Conservation (phyloP, 2,329 filamentous ascomycete genomes). For the Diplodia mutila region DNA sequence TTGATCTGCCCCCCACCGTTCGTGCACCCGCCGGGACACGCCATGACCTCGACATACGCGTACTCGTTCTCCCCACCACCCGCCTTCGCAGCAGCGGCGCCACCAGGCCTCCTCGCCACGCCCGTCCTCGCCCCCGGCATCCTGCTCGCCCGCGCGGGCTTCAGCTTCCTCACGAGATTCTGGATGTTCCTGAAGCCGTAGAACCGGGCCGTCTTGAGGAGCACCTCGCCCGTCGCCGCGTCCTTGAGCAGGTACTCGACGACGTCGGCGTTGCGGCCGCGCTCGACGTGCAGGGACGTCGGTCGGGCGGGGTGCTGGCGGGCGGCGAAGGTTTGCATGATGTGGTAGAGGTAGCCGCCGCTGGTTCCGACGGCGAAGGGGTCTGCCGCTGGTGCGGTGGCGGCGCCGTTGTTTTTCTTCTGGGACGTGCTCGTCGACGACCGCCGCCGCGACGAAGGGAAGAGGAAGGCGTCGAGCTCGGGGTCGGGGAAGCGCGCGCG, state of each 20-base stretch:
- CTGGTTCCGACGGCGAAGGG: slow-evolving; percentile 72
- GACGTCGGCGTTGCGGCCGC: slow-evolving; percentile 89
- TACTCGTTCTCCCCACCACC: slow-evolving; percentile 68
- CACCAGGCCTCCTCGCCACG: slow-evolving; percentile 65
- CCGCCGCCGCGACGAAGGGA: slow-evolving; percentile 57
- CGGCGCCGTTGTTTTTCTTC: slow-evolving; percentile 32
- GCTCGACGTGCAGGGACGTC: slow-evolving; percentile 64
- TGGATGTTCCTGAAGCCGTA: slow-evolving; percentile 99
- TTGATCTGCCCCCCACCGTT: slow-evolving; percentile 97
- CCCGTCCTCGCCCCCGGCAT: slow-evolving; percentile 39
- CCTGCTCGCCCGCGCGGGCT: slow-evolving; percentile 73
- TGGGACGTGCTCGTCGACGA: slow-evolving; percentile 34
- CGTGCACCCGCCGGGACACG: slow-evolving; percentile 96
- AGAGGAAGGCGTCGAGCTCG: slow-evolving; percentile 72
- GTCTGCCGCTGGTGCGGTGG: slow-evolving; percentile 35
- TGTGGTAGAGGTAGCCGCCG: slow-evolving; percentile 85
- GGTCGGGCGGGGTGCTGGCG: slow-evolving; percentile 66
- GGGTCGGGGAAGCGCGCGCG: slow-evolving; percentile 72
- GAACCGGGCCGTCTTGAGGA: slow-evolving; percentile 68
- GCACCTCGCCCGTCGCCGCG: slow-evolving; percentile 45
- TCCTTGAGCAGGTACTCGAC: slow-evolving; percentile 76
- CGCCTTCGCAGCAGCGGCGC: slow-evolving; percentile 63
- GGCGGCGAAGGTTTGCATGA: slow-evolving; percentile 74
- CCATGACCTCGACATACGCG: slow-evolving; percentile 98
- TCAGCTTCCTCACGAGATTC: slow-evolving; percentile 90